phyloP scores from a whole-genome alignment of 1,284 basidiomycete genomes.

The Puccinia polysora region DNA sequence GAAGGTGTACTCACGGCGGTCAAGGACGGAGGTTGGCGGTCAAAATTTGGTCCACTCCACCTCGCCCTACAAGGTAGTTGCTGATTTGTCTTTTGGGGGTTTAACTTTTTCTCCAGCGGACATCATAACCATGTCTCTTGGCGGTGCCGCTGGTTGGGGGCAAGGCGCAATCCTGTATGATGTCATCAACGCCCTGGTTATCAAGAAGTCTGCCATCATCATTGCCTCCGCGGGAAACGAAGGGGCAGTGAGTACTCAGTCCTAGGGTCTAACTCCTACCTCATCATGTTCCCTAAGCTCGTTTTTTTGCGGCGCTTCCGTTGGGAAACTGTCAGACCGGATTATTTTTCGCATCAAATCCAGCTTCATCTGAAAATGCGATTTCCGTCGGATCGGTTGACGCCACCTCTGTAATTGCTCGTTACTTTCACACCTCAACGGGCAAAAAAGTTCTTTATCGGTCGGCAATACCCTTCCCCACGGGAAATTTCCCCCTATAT shows the following conservation, averaged over 20 bases:
- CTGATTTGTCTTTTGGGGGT: background rate
- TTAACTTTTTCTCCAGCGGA: slow-evolving; percentile 21
- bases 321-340: slow-evolving; percentile 18
- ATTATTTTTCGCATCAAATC: slow-evolving; percentile 28
- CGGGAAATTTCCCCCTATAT: slow-evolving; percentile 28
- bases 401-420: background rate
- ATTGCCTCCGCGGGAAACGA: slow-evolving; percentile 42
- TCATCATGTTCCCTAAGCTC: background rate
- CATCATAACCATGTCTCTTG: slow-evolving; percentile 31
- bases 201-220: slow-evolving; percentile 25
- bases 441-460: slow-evolving; percentile 25
- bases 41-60: background rate
- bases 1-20: slow-evolving; percentile 19
- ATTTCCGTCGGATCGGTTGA: slow-evolving; percentile 43
- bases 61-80: background rate
- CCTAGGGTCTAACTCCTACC: background rate
- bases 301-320: background rate
- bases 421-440: slow-evolving; percentile 17
- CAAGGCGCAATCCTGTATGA: slow-evolving; percentile 22
- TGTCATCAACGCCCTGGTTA: slow-evolving; percentile 22
- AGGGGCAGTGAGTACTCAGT: slow-evolving; percentile 19
- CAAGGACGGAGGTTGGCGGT: slow-evolving; percentile 33
- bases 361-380: slow-evolving; percentile 22
- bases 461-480: slow-evolving; percentile 22
- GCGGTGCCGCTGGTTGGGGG: slow-evolving; percentile 36